Evolutionary conservation across 2,329 filamentous ascomycete genomes (phyloP).

Genomic region (Arthrinium puccinioides): DNA sequence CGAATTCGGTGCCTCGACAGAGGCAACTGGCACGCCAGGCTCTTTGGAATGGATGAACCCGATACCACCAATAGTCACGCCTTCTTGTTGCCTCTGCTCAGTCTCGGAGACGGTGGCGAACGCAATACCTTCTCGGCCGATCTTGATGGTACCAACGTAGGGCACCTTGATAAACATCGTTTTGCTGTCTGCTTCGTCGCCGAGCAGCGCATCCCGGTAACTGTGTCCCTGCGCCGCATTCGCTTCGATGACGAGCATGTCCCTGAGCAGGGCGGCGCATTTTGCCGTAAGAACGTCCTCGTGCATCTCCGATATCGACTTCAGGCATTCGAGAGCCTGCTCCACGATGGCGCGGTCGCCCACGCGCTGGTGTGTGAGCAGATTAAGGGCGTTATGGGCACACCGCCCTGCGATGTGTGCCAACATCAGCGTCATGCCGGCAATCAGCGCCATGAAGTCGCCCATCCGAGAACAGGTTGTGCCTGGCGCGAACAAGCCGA

Average conservation of each 20-base stretch:
- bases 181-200: too few species aligned
- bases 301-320: conserved; percentile 8
- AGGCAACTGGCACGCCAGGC: too few species aligned
- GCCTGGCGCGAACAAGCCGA: conserved; percentile 17
- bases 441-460: conserved; percentile 29
- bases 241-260: conserved; percentile 24
- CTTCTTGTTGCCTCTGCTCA: not conserved
- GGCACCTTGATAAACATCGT: not conserved
- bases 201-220: too few species aligned
- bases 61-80: not conserved
- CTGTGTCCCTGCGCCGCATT: conserved; percentile 14
- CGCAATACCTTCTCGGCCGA: not conserved
- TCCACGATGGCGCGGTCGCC: conserved; percentile 7
- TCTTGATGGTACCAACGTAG: not conserved
- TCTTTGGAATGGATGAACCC: conserved; percentile 3
- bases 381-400: conserved; percentile 11
- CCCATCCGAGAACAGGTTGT: conserved; percentile 26
- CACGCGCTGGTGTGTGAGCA: conserved; percentile 29
- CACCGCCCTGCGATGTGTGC: conserved; percentile 16
- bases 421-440: conserved; percentile 26
- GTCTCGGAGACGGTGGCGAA: not conserved
- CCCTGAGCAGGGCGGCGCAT: conserved; percentile 20
- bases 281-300: conserved; percentile 22
- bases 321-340: not conserved
- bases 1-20: too few species aligned